Evolutionary conservation across 352 stramenopile genomes (phyloP), one percentile per base, ranked within the genome.

Genomic region (Phytophthora colocasiae): DNA sequence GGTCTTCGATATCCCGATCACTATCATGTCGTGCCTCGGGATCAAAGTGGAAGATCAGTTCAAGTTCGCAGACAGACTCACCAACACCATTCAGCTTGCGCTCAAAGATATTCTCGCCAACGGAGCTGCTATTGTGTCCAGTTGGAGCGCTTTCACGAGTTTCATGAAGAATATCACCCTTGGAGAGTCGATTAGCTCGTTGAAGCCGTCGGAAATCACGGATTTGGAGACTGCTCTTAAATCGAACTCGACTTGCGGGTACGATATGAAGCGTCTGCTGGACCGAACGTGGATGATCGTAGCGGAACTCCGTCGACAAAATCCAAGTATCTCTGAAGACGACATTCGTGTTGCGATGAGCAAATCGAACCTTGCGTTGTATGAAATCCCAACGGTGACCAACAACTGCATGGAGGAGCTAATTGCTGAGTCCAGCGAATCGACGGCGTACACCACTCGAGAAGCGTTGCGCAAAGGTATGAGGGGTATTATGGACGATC

Each of bases 381-480:
- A 83, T 19, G 80, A 89, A 14, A 78, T 89, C 41, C 79, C 81
- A 9, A 75, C 58, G 10, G 68, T 78, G 49, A 80, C 72, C 26
- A 80, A 74, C 34, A 74, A 87, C 51, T 74, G 75, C 6, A 74
- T 84, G 49, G 61, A 74, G 26, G 73, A 81, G 32, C 64, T 80
- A 11, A 71, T 69, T 38, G 59, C 46, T 4, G 71, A 76, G 12
- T 74, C 60, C 2, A 32, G 57, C 39, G 50, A 69, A 45, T 9
- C 56, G 24, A 53, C n/a, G 39, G 66, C 70, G 19, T 82, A 76
- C 39, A 51, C 53, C 11, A 73, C 50, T 15, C 73, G 82, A 50
- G 80, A 83, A 43, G 64, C 73, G 3, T 77, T 89, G 17, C 69
- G 74, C 34, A 87, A 85, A 49, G 72, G 73, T 3, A 47, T 87